Evolutionary conservation across 441 rosid species (phyloP).

Genomic region (Populus hybrid): DNA sequence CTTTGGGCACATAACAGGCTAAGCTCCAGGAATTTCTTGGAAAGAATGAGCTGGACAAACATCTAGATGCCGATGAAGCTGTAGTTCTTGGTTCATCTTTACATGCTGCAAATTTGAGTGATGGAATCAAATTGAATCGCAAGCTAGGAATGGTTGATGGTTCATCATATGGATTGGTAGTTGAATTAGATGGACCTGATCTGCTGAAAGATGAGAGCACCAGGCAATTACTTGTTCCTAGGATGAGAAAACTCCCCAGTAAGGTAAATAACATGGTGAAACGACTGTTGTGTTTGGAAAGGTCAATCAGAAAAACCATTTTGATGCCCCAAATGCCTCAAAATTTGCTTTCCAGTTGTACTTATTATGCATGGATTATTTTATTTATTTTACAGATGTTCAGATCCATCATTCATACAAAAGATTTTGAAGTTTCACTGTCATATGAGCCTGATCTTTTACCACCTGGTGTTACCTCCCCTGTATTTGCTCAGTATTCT

Average conservation of each 20-base stretch:
- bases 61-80: slow-evolving; percentile 99
- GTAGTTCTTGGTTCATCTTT: slow-evolving; percentile 87
- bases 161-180: slow-evolving; percentile 68
- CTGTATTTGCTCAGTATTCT: slow-evolving; percentile 72
- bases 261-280: slow-evolving; percentile 48
- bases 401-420: slow-evolving; percentile 67
- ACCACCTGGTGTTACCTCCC: slow-evolving; percentile 69
- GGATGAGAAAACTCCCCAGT: slow-evolving; percentile 94
- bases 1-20: slow-evolving; percentile 44
- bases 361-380: slow-evolving; percentile 19
- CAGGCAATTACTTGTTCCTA: slow-evolving; percentile 68
- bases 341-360: slow-evolving; percentile 17
- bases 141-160: slow-evolving; percentile 95
- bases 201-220: slow-evolving; percentile 61
- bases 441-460: slow-evolving; percentile 68
- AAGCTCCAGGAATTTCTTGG: slow-evolving; percentile 89
- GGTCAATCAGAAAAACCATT: neutral
- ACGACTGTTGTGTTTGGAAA: neutral
- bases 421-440: slow-evolving; percentile 90
- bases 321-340: slow-evolving; percentile 1
- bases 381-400: slow-evolving; percentile 58
- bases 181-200: slow-evolving; percentile 78
- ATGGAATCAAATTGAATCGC: slow-evolving; percentile 92
- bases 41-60: slow-evolving; percentile 85
- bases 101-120: slow-evolving; percentile 96